These are phyloP conservation scores for Poa pratensis DNA, from an alignment of 176 grass and related monocot species.

Conservation along the genomic window DNA sequence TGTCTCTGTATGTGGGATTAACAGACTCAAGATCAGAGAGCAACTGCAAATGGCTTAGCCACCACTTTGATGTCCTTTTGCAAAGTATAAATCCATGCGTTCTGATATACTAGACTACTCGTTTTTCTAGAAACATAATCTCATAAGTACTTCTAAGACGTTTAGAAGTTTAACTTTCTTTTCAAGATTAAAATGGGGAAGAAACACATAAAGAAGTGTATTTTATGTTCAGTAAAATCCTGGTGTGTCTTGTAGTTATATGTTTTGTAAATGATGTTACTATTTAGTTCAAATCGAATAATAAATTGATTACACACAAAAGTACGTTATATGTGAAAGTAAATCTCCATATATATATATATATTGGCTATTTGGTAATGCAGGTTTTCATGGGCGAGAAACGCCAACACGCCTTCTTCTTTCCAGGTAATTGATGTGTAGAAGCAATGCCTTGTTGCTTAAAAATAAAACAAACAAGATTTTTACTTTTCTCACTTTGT, in stretches of 20 bases:
- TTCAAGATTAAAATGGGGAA: neutral
- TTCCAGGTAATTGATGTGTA: slow-evolving; percentile 49
- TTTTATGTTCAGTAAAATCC: neutral
- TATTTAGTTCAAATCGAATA: neutral
- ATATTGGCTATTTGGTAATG: slow-evolving; percentile 6
- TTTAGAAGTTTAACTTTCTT: neutral
- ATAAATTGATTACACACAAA: neutral
- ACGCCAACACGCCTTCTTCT: slow-evolving; percentile 52
- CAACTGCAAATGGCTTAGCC: slow-evolving; percentile 54
- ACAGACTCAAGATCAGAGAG: slow-evolving; percentile 46
- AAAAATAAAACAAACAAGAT: neutral
- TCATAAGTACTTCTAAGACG: neutral
- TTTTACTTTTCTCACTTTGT: neutral
- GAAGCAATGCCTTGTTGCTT: neutral
- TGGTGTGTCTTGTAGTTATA: neutral
- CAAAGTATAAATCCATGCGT: slow-evolving; percentile 28
- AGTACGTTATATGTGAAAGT: neutral
- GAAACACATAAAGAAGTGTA: neutral
- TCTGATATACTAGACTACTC: neutral
- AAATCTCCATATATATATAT: neutral
- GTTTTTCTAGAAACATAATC: neutral
- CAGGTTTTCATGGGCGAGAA: slow-evolving; percentile 73
- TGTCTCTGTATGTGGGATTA: neutral
- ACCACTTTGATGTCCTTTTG: slow-evolving; percentile 60
- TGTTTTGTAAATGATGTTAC: neutral